Percentiles rank a stretch among this genome's conserved stretches.
Conservation (phyloP, 768 basidiomycete genomes). For the Mycena epipterygia region DNA sequence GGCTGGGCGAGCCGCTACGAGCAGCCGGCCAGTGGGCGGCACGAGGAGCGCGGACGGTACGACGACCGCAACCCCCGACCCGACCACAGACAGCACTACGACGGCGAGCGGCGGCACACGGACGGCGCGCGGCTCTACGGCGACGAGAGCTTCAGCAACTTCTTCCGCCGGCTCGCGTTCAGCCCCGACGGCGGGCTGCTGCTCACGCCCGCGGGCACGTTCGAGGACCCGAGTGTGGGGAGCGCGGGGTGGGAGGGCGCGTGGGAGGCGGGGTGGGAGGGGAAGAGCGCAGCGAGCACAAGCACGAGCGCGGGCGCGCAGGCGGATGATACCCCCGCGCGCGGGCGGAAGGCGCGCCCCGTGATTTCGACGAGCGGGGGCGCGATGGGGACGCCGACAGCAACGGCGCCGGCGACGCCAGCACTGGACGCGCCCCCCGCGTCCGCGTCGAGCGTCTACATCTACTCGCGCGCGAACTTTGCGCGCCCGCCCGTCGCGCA, state of each 20-base stretch:
- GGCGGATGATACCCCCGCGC: no score
- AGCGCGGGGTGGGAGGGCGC: background rate
- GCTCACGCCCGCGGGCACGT: slow-evolving; percentile 96
- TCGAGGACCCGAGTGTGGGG: slow-evolving; percentile 76
- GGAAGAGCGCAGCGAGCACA: slow-evolving; percentile 32
- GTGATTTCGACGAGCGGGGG: slow-evolving; percentile 51
- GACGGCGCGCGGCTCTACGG: slow-evolving; percentile 73
- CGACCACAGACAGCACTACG: background rate
- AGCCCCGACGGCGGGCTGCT: slow-evolving; percentile 95
- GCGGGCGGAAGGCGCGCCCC: slow-evolving; percentile 72
- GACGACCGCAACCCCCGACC: background rate
- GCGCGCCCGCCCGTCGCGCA: slow-evolving; percentile 94
- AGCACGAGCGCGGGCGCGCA: no score
- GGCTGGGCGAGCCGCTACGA: slow-evolving; percentile 28
- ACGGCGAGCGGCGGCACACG: slow-evolving; percentile 17
- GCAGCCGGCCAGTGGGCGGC: no score
- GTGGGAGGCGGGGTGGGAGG: background rate
- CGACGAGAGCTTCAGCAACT: slow-evolving; percentile 95
- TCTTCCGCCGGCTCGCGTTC: slow-evolving; percentile 94
- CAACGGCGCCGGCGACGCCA: background rate
- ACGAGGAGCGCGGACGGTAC: slow-evolving; percentile 27
- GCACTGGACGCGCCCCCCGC: background rate
- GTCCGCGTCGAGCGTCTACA: slow-evolving; percentile 79
- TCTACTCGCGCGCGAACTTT: slow-evolving; percentile 97
- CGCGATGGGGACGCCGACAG: slow-evolving; percentile 17